phyloP scores from a whole-genome alignment of 164 flowering plant species.

The Chimonanthus praecox region DNA sequence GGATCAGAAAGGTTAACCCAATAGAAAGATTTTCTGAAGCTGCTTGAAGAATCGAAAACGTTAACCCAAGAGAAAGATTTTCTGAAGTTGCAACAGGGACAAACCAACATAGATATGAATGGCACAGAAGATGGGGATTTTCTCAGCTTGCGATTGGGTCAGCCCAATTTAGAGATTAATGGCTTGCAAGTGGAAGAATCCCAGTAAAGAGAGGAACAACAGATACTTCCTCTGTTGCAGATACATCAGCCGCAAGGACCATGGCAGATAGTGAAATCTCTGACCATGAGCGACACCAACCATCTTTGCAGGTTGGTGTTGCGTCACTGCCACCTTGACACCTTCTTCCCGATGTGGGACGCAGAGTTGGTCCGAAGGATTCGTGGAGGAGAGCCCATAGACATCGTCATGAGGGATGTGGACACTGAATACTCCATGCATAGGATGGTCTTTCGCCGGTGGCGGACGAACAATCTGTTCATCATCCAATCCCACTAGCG shows the following conservation, averaged over 20 bases:
- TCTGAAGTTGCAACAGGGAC: no score
- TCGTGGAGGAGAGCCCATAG: background rate
- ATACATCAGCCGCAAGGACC: no score
- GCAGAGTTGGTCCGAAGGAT: background rate
- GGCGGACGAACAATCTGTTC: background rate
- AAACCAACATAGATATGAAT: no score
- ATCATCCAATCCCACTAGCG: background rate
- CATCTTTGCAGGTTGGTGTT: background rate
- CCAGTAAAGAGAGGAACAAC: background rate
- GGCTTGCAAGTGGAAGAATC: background rate
- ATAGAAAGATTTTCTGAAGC: background rate
- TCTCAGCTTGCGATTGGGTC: background rate
- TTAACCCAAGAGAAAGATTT: background rate
- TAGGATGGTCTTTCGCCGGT: background rate
- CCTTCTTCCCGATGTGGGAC: background rate
- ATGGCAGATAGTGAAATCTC: background rate
- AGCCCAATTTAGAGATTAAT: background rate
- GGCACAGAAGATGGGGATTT: no score
- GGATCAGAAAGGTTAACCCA: background rate
- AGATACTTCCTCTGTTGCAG: background rate
- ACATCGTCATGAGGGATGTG: background rate
- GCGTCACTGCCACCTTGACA: background rate
- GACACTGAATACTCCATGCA: background rate
- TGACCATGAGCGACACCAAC: background rate
- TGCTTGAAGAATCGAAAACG: background rate